A percentile compares a stretch with the other conserved stretches of the same genome.
Conservation (phyloP, 2,329 filamentous ascomycete species). For the Aspergillus terreus region DNA sequence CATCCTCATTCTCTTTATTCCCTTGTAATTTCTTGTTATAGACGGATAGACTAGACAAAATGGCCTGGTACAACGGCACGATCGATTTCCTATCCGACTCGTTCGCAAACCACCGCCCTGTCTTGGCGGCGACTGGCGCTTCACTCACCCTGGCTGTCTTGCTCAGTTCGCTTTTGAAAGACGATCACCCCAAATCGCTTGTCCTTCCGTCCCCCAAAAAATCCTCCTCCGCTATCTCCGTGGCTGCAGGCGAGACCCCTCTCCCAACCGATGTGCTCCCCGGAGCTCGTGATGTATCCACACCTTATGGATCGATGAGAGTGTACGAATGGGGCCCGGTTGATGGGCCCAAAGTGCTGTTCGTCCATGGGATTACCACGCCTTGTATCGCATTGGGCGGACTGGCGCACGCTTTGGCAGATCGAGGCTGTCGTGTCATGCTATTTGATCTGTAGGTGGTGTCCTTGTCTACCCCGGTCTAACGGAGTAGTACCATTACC, state of each 20-base stretch:
- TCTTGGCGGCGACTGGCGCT: slow-evolving; percentile 33
- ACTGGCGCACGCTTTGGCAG: slow-evolving; percentile 62
- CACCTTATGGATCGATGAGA: slow-evolving; percentile 62
- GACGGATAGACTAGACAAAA: slow-evolving; percentile 11
- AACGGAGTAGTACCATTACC: too few relatives aligned
- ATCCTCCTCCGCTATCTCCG: slow-evolving; percentile 26
- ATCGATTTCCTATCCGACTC: slow-evolving; percentile 32
- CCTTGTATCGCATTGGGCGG: slow-evolving; percentile 67
- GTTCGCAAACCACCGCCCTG: slow-evolving; percentile 25
- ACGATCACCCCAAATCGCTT: slow-evolving; percentile 7
- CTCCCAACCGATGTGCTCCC: slow-evolving; percentile 67
- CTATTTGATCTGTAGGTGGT: slow-evolving; percentile 59
- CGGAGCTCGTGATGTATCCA: slow-evolving; percentile 60
- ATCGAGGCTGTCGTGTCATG: slow-evolving; percentile 70
- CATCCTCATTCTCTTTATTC: not conserved
- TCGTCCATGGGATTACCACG: slow-evolving; percentile 79
- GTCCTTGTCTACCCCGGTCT: too few relatives aligned
- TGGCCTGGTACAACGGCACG: slow-evolving; percentile 34
- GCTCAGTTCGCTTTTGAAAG: slow-evolving; percentile 24
- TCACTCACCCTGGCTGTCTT: slow-evolving; percentile 34
- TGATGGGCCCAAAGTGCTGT: slow-evolving; percentile 65
- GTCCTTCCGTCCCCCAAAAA: slow-evolving; percentile 36
- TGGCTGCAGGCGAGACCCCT: slow-evolving; percentile 43
- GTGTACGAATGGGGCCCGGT: slow-evolving; percentile 80
- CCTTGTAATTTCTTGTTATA: not conserved